These are phyloP conservation scores for Heliamphora exappendiculata DNA, from an alignment of 148 eudicot genomes.

Conservation along the genomic window DNA sequence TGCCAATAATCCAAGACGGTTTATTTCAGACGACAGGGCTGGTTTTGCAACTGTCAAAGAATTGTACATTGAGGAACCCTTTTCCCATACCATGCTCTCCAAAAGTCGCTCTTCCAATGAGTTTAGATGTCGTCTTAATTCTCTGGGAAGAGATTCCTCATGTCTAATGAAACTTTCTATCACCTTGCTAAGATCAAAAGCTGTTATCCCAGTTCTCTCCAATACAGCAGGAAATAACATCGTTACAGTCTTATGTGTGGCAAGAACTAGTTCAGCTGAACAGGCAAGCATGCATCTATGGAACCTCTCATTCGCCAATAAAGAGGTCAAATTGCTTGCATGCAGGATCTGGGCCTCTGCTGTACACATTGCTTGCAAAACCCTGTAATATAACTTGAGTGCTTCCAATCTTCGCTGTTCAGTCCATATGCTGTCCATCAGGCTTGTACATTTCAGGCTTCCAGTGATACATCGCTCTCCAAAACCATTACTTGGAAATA, in stretches of 20 bases:
- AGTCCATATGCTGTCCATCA: constrained; percentile 92
- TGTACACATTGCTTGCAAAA: constrained; percentile 78
- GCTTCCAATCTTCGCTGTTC: constrained; percentile 84
- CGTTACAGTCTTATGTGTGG: constrained; percentile 89
- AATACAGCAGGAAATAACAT: constrained; percentile 97
- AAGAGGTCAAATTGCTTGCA: constrained; percentile 72
- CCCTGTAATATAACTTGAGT: constrained; percentile 78
- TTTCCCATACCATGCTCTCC: constrained; percentile 99
- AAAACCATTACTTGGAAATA: constrained; percentile 77
- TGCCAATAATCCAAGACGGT: constrained; percentile 74
- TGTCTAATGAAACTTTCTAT: constrained; percentile 95
- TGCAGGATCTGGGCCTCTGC: constrained; percentile 75
- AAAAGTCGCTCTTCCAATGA: constrained; percentile 87
- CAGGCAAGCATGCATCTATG: constrained; percentile 99
- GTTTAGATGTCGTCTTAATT: constrained; percentile 83
- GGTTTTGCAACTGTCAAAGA: constrained; percentile 82
- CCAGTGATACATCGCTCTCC: constrained; percentile 59
- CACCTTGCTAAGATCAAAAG: constrained; percentile 99
- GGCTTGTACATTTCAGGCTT: constrained; percentile 54
- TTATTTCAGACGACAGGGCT: constrained; percentile 63
- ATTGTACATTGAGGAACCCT: constrained; percentile 98
- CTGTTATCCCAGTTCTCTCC: constrained; percentile 94
- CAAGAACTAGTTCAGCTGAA: constrained; percentile 96
- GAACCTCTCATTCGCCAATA: constrained; percentile 89
- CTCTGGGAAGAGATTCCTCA: constrained; percentile 92